These are phyloP conservation scores for Elsinoe perseae DNA, from an alignment of 2,329 filamentous ascomycete genomes.

Conservation along the genomic window DNA sequence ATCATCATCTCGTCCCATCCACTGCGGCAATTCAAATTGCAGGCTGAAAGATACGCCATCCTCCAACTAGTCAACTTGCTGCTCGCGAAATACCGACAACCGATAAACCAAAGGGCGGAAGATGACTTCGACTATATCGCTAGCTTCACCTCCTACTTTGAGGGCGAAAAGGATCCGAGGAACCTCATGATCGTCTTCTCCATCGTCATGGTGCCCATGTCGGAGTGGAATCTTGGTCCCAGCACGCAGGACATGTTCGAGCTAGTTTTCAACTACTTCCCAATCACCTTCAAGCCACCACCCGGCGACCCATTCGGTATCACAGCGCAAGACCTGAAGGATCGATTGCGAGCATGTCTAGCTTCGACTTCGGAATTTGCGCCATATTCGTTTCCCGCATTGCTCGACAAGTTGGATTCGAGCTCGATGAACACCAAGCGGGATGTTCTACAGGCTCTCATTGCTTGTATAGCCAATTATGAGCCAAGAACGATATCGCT, in stretches of 20 bases:
- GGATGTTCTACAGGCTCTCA: constrained; percentile 57
- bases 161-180: constrained; percentile 60
- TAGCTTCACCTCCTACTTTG: constrained; percentile 56
- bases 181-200: constrained; percentile 66
- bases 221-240: constrained; percentile 57
- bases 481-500: constrained; percentile 51
- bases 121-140: constrained; percentile 48
- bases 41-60: constrained; percentile 53
- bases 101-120: constrained; percentile 50
- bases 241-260: constrained; percentile 58
- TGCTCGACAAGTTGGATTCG: constrained; percentile 62
- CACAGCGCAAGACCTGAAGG: constrained; percentile 60
- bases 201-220: constrained; percentile 57
- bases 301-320: constrained; percentile 63
- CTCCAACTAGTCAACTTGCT: constrained; percentile 54
- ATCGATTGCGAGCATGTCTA: constrained; percentile 56
- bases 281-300: constrained; percentile 62
- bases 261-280: constrained; percentile 64
- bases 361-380: constrained; percentile 55
- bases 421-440: constrained; percentile 62
- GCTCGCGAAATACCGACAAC: constrained; percentile 53
- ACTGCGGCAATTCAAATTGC: constrained; percentile 54
- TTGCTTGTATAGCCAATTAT: constrained; percentile 53
- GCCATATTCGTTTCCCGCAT: constrained; percentile 58
- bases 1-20: constrained; percentile 47